Conservation (phyloP, 257 asterid genomes). For the Fraxinus anomala region DNA sequence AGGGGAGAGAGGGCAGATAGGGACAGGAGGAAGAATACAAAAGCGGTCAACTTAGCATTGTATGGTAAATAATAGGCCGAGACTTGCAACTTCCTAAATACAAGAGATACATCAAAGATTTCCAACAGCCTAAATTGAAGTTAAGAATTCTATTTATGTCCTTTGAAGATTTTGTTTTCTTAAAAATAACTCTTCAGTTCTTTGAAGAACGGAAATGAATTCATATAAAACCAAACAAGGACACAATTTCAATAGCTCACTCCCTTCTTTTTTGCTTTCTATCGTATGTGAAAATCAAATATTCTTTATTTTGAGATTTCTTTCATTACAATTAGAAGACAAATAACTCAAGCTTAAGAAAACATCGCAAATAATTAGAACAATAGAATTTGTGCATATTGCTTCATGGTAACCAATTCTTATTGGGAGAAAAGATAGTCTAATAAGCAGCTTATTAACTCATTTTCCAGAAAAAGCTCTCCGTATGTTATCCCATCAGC, state of each 20-base stretch:
- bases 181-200: background rate
- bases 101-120: background rate
- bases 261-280: conserved; percentile 7
- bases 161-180: background rate
- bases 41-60: conserved; percentile 16
- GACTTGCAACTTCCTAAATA: conserved; percentile 2
- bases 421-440: conserved; percentile 19
- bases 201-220: background rate
- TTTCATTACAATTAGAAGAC: background rate
- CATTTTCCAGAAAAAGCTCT: conserved; percentile 93
- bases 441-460: conserved; percentile 50
- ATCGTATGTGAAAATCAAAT: conserved; percentile 2
- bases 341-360: background rate
- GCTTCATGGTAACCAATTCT: conserved; percentile 8
- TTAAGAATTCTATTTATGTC: background rate
- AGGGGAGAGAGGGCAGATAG: background rate
- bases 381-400: background rate
- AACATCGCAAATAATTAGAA: conserved; percentile 4
- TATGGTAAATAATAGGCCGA: background rate
- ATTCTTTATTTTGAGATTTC: background rate
- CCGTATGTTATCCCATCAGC: conserved; percentile 97
- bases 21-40: background rate
- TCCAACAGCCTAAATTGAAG: conserved; percentile 11
- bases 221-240: background rate
- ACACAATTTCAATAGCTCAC: background rate